Evolutionary conservation across 805 yeast genomes (phyloP).

Genomic region (Saccharomycopsis sp.): DNA sequence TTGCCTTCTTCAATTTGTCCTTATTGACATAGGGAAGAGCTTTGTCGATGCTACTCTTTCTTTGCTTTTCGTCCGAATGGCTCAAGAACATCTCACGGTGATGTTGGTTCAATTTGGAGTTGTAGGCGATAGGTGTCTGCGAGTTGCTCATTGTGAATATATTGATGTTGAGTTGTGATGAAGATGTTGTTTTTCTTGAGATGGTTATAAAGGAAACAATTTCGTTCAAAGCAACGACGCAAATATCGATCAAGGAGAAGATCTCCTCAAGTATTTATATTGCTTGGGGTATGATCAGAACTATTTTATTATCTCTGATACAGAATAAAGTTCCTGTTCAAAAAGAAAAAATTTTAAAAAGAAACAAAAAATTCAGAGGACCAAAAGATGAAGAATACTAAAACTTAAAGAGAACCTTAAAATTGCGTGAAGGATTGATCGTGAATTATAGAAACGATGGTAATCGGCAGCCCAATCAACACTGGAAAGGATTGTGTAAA

Average conservation of each 20-base stretch:
- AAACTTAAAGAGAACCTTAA: background rate
- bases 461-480: too few species aligned
- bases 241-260: background rate
- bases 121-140: constrained; percentile 1
- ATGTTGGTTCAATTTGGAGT: constrained; percentile 9
- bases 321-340: background rate
- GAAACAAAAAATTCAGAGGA: background rate
- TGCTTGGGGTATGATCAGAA: too few species aligned
- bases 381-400: background rate
- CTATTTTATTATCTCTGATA: too few species aligned
- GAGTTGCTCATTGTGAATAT: background rate
- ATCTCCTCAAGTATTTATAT: background rate
- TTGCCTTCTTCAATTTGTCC: constrained; percentile 11
- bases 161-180: background rate
- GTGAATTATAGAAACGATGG: background rate
- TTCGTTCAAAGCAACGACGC: too few species aligned
- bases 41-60: constrained; percentile 9
- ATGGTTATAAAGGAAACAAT: background rate
- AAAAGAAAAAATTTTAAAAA: too few species aligned
- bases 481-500: background rate
- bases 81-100: constrained; percentile 8
- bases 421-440: background rate
- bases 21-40: constrained; percentile 10
- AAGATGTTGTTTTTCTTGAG: background rate
- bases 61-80: constrained; percentile 6